Evolutionary conservation across 1,284 basidiomycete genomes (phyloP).

Genomic region (Sanguinoderma infundibulare): DNA sequence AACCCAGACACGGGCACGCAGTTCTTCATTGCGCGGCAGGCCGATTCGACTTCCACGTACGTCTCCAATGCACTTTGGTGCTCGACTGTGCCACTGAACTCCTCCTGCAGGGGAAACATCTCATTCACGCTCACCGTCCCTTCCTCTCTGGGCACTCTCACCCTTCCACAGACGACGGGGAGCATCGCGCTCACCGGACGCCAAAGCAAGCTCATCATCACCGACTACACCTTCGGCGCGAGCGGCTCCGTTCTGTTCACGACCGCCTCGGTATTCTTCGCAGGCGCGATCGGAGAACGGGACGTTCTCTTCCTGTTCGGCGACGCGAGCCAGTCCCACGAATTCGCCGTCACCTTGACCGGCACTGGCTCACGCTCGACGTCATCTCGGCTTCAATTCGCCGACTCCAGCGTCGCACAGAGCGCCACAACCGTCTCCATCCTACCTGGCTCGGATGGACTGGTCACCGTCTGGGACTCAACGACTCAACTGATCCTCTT

Average conservation of each 20-base stretch:
- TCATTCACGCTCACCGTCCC: slow-evolving; percentile 61
- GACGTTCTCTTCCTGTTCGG: slow-evolving; percentile 77
- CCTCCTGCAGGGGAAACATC: slow-evolving; percentile 46
- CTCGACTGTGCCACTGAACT: too few relatives aligned
- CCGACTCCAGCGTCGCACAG: slow-evolving; percentile 8
- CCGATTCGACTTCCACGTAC: slow-evolving; percentile 67
- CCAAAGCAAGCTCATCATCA: slow-evolving; percentile 72
- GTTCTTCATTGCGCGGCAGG: slow-evolving; percentile 76
- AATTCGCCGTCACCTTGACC: slow-evolving; percentile 52
- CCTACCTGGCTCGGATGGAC: slow-evolving; percentile 56
- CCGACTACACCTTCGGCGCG: slow-evolving; percentile 66
- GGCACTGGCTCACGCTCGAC: slow-evolving; percentile 45
- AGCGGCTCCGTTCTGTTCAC: slow-evolving; percentile 60
- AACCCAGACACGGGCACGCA: slow-evolving; percentile 68
- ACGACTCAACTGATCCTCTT: slow-evolving; percentile 68
- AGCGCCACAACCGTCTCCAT: slow-evolving; percentile 48
- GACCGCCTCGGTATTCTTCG: slow-evolving; percentile 72
- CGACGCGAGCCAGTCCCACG: slow-evolving; percentile 60
- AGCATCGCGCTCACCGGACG: slow-evolving; percentile 66
- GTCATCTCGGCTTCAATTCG: slow-evolving; percentile 31
- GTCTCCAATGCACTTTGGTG: slow-evolving; percentile 28
- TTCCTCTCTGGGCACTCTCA: slow-evolving; percentile 52
- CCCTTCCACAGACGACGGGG: slow-evolving; percentile 55
- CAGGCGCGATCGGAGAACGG: slow-evolving; percentile 67
- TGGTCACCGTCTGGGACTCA: slow-evolving; percentile 69